Conservation (phyloP, 495 filamentous ascomycete species). For the Glutinoglossum americanum region DNA sequence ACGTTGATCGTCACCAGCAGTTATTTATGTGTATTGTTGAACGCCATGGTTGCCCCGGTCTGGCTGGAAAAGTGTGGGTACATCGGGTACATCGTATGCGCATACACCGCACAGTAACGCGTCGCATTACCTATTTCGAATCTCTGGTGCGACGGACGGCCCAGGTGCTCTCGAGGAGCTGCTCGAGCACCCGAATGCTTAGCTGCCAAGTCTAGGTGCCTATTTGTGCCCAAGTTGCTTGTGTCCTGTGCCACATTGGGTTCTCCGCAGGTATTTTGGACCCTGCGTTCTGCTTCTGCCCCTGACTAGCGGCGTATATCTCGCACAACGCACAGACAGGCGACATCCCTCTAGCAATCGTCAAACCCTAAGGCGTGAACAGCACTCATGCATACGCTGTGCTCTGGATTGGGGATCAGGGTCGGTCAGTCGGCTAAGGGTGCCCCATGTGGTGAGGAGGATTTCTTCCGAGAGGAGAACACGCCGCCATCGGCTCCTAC, state of each 20-base stretch:
- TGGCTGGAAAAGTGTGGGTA: neutral
- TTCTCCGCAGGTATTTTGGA: neutral
- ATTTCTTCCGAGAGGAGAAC: neutral
- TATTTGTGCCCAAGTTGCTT: neutral
- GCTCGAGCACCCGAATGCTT: neutral
- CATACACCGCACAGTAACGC: neutral
- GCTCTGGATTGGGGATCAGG: neutral
- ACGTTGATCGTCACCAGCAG: neutral
- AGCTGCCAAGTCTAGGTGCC: neutral
- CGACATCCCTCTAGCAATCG: neutral
- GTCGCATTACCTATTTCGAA: neutral
- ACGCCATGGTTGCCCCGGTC: neutral
- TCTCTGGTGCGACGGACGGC: neutral
- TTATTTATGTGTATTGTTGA: neutral
- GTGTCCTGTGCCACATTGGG: neutral
- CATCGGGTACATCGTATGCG: neutral
- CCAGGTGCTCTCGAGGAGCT: neutral
- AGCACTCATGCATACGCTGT: neutral
- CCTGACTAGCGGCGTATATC: neutral
- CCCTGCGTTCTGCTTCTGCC: neutral
- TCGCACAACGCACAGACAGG: neutral
- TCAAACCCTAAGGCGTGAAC: neutral
- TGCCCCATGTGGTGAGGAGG: no score
- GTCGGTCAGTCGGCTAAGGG: neutral
- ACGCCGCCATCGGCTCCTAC: neutral